Evolutionary conservation across 2,329 filamentous ascomycete genomes (phyloP).

Genomic region (Aspergillus flavus): DNA sequence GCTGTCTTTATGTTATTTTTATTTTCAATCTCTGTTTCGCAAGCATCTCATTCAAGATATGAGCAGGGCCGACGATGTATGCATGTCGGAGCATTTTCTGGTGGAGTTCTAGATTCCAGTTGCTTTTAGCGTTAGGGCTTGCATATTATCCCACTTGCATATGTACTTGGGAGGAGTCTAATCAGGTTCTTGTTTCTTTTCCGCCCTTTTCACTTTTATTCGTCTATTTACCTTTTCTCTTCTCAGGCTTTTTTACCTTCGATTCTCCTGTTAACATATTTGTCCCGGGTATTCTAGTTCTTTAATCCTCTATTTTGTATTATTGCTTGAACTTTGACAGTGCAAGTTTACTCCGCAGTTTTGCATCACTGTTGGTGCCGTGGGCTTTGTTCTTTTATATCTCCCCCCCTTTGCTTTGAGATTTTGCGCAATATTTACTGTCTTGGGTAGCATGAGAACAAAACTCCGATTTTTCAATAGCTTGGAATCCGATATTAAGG

Average conservation of each 20-base stretch:
- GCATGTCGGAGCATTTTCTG: constrained; percentile 17
- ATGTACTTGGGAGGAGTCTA: constrained; percentile 3
- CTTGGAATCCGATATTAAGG: background rate
- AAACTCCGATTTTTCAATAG: background rate
- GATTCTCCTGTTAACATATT: constrained; percentile 1
- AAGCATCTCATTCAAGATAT: constrained; percentile 14
- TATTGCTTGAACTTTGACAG: background rate
- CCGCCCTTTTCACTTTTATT: background rate
- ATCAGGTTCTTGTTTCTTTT: background rate
- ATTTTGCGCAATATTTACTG: background rate
- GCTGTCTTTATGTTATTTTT: background rate
- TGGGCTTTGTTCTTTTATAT: background rate
- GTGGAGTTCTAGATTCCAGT: constrained; percentile 18
- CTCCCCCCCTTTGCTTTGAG: background rate
- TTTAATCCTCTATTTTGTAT: background rate
- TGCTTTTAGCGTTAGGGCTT: constrained; percentile 3
- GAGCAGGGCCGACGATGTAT: constrained; percentile 14
- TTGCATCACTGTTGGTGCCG: background rate
- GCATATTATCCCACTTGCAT: constrained; percentile 5
- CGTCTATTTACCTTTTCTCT: background rate
- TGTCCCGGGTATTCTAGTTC: background rate
- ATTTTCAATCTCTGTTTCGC: constrained; percentile 9
- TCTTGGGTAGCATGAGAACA: background rate
- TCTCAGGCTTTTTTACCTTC: background rate
- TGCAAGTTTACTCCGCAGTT: background rate